Conservation (phyloP, 331 rosid genomes). For the Dryas integrifolia region DNA sequence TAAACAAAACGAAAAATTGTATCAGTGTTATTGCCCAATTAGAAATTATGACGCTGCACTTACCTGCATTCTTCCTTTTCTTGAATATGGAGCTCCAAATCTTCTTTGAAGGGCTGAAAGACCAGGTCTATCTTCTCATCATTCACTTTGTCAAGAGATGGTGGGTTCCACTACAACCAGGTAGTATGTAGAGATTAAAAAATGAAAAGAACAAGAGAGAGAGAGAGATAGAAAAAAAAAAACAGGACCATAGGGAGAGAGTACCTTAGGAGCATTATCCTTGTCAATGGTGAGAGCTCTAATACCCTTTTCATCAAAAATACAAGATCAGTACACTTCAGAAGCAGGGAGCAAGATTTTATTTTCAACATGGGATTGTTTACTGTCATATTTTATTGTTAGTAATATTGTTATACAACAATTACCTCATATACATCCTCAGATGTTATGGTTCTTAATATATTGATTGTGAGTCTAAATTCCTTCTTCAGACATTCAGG, state of each 20-base stretch:
- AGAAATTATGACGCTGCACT: not conserved
- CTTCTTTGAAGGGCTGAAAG: constrained; percentile 55
- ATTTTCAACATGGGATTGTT: not conserved
- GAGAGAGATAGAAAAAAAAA: not conserved
- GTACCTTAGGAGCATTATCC: constrained; percentile 94
- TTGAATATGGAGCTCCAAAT: constrained; percentile 75
- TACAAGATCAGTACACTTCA: constrained; percentile 25
- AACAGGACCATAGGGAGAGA: not conserved
- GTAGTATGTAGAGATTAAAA: not conserved
- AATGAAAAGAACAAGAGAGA: too few species aligned
- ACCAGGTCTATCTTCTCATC: constrained; percentile 51
- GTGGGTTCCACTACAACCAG: constrained; percentile 72
- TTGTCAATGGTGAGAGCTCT: constrained; percentile 91
- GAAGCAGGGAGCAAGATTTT: not conserved
- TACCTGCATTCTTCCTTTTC: constrained; percentile 63
- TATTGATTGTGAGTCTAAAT: constrained; percentile 76
- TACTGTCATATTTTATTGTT: not conserved
- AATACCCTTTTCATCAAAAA: constrained; percentile 59
- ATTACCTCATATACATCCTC: constrained; percentile 92
- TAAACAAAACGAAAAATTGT: not conserved
- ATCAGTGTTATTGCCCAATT: not conserved
- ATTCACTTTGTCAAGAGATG: constrained; percentile 56
- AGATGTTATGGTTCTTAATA: constrained; percentile 54
- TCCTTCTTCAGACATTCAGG: constrained; percentile 77
- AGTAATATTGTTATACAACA: constrained; percentile 10